Evolutionary conservation across 2,329 filamentous ascomycete genomes (phyloP).

Genomic region (Camillea tinctor): DNA sequence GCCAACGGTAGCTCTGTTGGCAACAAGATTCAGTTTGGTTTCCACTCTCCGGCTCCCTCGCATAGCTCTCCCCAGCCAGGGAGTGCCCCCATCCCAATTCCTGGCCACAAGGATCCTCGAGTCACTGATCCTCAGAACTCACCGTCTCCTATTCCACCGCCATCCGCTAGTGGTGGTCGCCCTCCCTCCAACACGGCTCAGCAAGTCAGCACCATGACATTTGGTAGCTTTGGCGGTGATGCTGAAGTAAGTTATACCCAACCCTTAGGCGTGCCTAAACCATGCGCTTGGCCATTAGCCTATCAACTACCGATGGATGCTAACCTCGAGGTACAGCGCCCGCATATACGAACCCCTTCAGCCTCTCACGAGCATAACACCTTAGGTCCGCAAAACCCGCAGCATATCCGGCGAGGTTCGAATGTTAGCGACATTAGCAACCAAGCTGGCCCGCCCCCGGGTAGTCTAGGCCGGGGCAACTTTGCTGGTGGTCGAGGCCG

Average conservation of each 20-base stretch:
- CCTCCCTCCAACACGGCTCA: constrained; percentile 70
- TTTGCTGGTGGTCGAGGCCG: constrained; percentile 51
- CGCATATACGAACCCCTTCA: constrained; percentile 65
- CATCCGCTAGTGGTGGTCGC: constrained; percentile 78
- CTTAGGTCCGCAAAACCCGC: constrained; percentile 61
- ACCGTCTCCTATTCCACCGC: constrained; percentile 90
- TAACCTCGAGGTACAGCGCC: constrained; percentile 44
- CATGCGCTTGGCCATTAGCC: constrained; percentile 21
- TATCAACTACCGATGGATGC: constrained; percentile 19
- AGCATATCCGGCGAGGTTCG: constrained; percentile 82
- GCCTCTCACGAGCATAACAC: constrained; percentile 61
- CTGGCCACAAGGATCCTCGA: constrained; percentile 62
- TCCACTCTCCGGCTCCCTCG: constrained; percentile 64
- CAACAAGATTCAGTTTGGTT: constrained; percentile 78
- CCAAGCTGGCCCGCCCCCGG: constrained; percentile 49
- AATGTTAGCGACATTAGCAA: constrained; percentile 72
- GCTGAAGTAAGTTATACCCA: constrained; percentile 65
- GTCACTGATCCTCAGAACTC: constrained; percentile 83
- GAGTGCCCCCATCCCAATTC: constrained; percentile 61
- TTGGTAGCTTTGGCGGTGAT: constrained; percentile 80
- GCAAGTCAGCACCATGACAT: constrained; percentile 67
- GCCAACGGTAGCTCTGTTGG: constrained; percentile 71
- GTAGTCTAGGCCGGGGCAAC: constrained; percentile 56
- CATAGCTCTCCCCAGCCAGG: constrained; percentile 64
- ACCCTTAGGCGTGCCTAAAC: constrained; percentile 4